Evolutionary conservation across 2,329 filamentous ascomycete species (phyloP).

Genomic region (Reticulascus tulasneorum): DNA sequence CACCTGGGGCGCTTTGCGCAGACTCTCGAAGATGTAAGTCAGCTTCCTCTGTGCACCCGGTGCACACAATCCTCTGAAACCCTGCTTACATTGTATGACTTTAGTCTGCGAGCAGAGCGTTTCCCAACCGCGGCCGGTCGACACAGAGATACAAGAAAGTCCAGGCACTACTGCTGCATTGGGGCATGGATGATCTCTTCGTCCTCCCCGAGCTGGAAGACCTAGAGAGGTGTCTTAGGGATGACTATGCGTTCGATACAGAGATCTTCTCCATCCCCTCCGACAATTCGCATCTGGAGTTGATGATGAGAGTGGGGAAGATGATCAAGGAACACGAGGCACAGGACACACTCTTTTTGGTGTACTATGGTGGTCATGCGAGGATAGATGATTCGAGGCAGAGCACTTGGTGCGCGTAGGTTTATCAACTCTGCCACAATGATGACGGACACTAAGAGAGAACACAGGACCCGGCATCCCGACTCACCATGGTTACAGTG

Average conservation of each 20-base stretch:
- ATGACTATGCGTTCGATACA: slow-evolving; percentile 53
- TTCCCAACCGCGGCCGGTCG: slow-evolving; percentile 50
- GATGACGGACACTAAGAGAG: not conserved
- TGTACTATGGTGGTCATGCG: slow-evolving; percentile 59
- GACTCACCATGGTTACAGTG: slow-evolving; percentile 56
- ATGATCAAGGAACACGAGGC: slow-evolving; percentile 55
- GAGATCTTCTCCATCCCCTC: slow-evolving; percentile 56
- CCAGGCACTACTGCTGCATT: slow-evolving; percentile 51
- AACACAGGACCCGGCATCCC: slow-evolving; percentile 40
- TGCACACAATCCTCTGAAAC: too few species aligned
- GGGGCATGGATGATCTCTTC: slow-evolving; percentile 55
- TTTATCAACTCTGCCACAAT: slow-evolving; percentile 13
- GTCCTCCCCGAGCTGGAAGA: slow-evolving; percentile 56
- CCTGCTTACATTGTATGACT: too few species aligned
- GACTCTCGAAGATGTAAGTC: slow-evolving; percentile 50
- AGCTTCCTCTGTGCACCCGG: too few species aligned
- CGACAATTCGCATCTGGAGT: slow-evolving; percentile 53
- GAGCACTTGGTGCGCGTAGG: slow-evolving; percentile 58
- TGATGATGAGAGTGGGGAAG: slow-evolving; percentile 53
- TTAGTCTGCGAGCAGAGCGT: slow-evolving; percentile 51
- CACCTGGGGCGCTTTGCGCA: slow-evolving; percentile 51
- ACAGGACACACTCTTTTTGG: slow-evolving; percentile 50
- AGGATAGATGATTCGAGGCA: slow-evolving; percentile 56
- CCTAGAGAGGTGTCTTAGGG: slow-evolving; percentile 48
- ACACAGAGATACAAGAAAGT: slow-evolving; percentile 54